Base-by-base conservation (phyloP, 2,329 filamentous ascomycete genomes). In the Coniella lustricola region DNA sequence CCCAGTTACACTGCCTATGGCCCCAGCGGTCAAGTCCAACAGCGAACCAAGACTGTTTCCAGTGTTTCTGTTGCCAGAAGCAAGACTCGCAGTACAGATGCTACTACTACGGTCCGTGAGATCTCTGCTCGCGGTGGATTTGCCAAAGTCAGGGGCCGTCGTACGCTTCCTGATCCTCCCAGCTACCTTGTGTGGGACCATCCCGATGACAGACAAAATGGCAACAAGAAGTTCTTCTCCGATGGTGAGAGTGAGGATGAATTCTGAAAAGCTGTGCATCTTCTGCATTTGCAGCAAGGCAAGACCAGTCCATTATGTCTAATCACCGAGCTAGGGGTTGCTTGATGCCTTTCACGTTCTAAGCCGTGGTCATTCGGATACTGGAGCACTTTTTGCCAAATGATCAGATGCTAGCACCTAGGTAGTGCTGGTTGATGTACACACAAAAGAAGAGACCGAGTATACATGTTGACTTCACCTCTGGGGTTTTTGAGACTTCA, bases 1-100 rank as follows among this genome's bases (percentile, higher is more conserved):
- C 25, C 51, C 9, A 17, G 47, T 3, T 59, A 51, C 48, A 59
- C 55, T 18, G 56, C 55, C 31, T 60, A 48, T 40, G 57, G 55
- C 13, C 57, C 58, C 3, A 20, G 55, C 4, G 58, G 59, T 21
- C 41, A 59, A 48, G 16, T 41, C 16, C 50, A 53, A 25, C 46
- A 33, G 35, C 50, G 50, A 13, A 9, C 31, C 18, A 44, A 44
- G 18, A 34, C 40, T 10, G 25, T 31, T 25, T 18, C 21, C 17
- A 45, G 42, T 22, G 29, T 35, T 16, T 25, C 36, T 18, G 36
- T 21, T 14, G 36, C n/a, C 22, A 44, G 35, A 8, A 36, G 35
- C 16, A 29, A 29, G 25, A 10, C 25, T 10, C 10, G 5, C 25
- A 29, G 25, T 29, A 10, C 10, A 5, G 10, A 29, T 5, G 10